phyloP scores from a whole-genome alignment of 805 yeast genomes.

The Pichia gijzeniarum region DNA sequence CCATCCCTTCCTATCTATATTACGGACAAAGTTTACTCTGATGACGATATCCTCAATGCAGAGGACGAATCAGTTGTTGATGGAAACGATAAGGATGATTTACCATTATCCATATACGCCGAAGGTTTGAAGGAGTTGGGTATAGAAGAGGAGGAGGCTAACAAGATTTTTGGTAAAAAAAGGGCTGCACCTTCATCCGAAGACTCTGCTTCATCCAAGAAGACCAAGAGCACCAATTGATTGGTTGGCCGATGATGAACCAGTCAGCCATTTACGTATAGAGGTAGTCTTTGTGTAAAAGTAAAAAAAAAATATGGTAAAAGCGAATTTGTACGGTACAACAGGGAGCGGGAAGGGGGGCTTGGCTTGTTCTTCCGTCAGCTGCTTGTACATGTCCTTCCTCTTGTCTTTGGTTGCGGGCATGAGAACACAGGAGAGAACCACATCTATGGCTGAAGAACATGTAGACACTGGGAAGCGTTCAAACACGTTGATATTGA shows the following conservation, averaged over 20 bases:
- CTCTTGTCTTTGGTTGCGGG: too few species aligned
- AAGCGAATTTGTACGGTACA: too few species aligned
- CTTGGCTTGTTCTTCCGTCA: too few species aligned
- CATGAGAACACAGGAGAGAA: too few species aligned
- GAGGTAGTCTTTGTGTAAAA: too few species aligned
- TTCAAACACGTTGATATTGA: conserved; percentile 28
- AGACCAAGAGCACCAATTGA: too few species aligned
- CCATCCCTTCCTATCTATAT: conserved; percentile 83
- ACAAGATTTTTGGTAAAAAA: conserved; percentile 54
- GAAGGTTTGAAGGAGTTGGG: conserved; percentile 76
- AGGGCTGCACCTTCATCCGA: conserved; percentile 21
- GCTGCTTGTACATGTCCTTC: too few species aligned
- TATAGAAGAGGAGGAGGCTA: conserved; percentile 64
- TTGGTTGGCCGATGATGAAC: too few species aligned
- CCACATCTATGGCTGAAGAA: background rate
- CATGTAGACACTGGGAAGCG: conserved; percentile 2
- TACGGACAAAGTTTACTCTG: conserved; percentile 45
- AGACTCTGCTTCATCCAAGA: too few species aligned
- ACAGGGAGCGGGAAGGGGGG: too few species aligned
- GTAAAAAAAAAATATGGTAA: too few species aligned
- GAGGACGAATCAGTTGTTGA: conserved; percentile 15
- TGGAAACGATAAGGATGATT: conserved; percentile 30
- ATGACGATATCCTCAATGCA: conserved; percentile 41
- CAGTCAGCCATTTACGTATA: too few species aligned
- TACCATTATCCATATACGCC: conserved; percentile 51